A percentile compares a stretch with the other conserved stretches of the same genome.
Evolutionary conservation across 495 filamentous ascomycete genomes (phyloP).

Genomic region (Rusavskia elegans): DNA sequence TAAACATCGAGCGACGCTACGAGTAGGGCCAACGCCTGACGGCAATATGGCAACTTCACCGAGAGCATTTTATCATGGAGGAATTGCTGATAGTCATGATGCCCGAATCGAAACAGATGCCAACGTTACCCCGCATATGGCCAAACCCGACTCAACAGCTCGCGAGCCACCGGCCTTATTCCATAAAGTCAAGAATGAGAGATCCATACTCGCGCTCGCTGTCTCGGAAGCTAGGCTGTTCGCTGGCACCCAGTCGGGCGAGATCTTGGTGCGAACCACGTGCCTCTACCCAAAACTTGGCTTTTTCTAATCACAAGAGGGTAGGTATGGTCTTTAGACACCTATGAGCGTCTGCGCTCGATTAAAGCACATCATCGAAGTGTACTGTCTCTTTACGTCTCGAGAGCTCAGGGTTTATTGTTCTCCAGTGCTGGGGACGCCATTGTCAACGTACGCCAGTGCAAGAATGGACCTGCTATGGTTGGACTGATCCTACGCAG

Average conservation of each 20-base stretch:
- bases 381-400: slow-evolving; percentile 71
- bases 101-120: background rate
- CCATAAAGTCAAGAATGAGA: slow-evolving; percentile 54
- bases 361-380: slow-evolving; percentile 81
- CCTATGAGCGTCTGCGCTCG: slow-evolving; percentile 58
- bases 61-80: no score
- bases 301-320: slow-evolving; percentile 6
- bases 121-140: background rate
- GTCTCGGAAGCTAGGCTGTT: slow-evolving; percentile 51
- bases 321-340: slow-evolving; percentile 70
- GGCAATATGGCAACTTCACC: no score
- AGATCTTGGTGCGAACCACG: slow-evolving; percentile 50
- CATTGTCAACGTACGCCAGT: slow-evolving; percentile 61
- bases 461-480: background rate
- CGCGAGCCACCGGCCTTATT: slow-evolving; percentile 31
- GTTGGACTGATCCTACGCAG: slow-evolving; percentile 28
- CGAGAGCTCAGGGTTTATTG: slow-evolving; percentile 54
- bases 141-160: background rate
- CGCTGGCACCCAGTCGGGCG: slow-evolving; percentile 80
- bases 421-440: slow-evolving; percentile 92
- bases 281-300: background rate
- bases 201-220: slow-evolving; percentile 56
- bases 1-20: no score
- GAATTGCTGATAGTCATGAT: no score
- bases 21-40: no score